Evolutionary conservation across 2,329 filamentous ascomycete genomes (phyloP), one percentile per base, ranked within the genome.

Genomic region (Diaporthe sp.): DNA sequence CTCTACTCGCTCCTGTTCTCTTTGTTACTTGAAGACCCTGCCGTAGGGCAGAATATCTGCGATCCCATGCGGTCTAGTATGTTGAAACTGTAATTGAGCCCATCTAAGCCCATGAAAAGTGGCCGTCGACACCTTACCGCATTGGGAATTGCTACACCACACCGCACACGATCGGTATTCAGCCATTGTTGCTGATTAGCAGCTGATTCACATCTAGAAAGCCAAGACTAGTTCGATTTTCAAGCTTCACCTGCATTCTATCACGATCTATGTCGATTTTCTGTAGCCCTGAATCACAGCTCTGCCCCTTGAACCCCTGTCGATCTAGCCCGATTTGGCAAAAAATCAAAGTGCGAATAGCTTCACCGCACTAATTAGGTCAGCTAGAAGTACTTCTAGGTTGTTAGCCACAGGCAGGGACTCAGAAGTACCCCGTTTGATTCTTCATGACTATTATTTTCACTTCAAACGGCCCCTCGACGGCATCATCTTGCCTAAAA

Each of bases 251-350:
- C 4, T 44, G 4, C 13, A 12, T 28, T 13, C 15, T n/a, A 28
- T 12, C 9, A 7, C 20, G 15, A 10, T 44, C 39, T 31, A 3
- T 44, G 37, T 42, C 13, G 37, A 20, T 28, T 31, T 2, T 44
- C 10, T 9, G 9, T 13, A 28, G 25, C 39, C 3, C 12, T 28
- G 7, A 7, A 44, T 9, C 39, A 12, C 7, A 20, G 6, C n/a
- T 8, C n/a, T 28, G n/a, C 37, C 13, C 39, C 12, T 63, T 8
- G 22, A 25, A 8, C 37, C 39, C 34, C n/a, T 17, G 15, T 8
- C 44, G 17, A 37, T 39, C 60, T 63, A 44, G 39, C 60, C 60
- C n/a, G 60, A 63, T 63, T 31, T 10, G 60, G 22, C 17, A 44
- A 20, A 17, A 44, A 28, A 6, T 44, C n/a, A 39, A 4, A 15